Percentiles rank a stretch among this genome's conserved stretches.
phyloP scores from a whole-genome alignment of 306 rosid species.

The Pachyrhizus erosus region DNA sequence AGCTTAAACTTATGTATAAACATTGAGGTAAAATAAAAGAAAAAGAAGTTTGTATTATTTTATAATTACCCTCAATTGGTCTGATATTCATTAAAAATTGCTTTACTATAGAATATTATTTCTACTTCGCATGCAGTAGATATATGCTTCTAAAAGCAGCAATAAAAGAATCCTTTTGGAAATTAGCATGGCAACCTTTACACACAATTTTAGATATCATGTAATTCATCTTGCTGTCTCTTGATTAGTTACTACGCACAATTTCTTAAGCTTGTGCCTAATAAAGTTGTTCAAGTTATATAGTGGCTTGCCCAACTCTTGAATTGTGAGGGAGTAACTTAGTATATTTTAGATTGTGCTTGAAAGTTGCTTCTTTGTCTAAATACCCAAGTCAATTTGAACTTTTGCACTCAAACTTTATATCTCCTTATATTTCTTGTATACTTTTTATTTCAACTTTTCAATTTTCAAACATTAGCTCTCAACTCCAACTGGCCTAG shows the following conservation, averaged over 20 bases:
- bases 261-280: not conserved
- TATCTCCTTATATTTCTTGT: not conserved
- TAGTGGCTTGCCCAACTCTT: not conserved
- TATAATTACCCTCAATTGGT: not conserved
- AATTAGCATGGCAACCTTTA: not conserved
- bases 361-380: constrained; percentile 4
- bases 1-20: not conserved
- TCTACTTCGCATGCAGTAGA: not conserved
- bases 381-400: not conserved
- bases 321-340: not conserved
- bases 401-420: not conserved
- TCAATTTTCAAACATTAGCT: not conserved
- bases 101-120: not conserved
- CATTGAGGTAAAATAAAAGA: not conserved
- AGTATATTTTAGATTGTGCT: not conserved
- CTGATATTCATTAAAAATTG: not conserved
- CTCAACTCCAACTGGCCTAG: not conserved
- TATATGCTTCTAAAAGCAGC: not conserved
- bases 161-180: not conserved
- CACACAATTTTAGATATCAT: not conserved
- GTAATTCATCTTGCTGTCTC: not conserved
- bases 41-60: not conserved
- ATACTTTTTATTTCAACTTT: not conserved
- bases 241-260: not conserved
- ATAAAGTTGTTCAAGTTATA: not conserved